Evolutionary conservation across 768 basidiomycete genomes (phyloP).

Genomic region (Grammothele lineata): DNA sequence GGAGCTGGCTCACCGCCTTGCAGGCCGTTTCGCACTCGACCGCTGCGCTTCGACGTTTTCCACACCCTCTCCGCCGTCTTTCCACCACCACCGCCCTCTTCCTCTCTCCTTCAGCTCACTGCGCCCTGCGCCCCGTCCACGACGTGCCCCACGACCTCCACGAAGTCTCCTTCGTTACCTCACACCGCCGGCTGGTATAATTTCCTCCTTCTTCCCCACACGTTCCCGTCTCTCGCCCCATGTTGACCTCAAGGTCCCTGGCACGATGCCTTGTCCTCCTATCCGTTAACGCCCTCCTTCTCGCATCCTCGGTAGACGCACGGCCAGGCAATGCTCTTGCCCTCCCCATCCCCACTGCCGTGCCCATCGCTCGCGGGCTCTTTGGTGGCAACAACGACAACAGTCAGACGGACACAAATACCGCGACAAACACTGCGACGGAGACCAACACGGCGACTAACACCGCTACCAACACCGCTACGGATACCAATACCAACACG

Average conservation of each 20-base stretch:
- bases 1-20: conserved; percentile 18
- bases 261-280: conserved; percentile 26
- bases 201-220: conserved; percentile 4
- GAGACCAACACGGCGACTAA: background rate
- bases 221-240: conserved; percentile 7
- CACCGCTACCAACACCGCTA: background rate
- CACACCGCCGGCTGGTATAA: conserved; percentile 17
- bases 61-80: too few species aligned
- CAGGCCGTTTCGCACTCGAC: conserved; percentile 1
- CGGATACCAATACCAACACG: background rate
- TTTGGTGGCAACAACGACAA: too few species aligned
- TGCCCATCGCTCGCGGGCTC: background rate
- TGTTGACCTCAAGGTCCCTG: conserved; percentile 19
- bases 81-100: conserved; percentile 4
- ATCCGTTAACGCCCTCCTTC: conserved; percentile 23
- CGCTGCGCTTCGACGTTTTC: conserved; percentile 9
- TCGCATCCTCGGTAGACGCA: conserved; percentile 22
- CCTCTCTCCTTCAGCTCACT: conserved; percentile 9
- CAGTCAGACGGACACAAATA: background rate
- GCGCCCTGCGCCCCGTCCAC: conserved; percentile 7
- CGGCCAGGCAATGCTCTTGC: conserved; percentile 13
- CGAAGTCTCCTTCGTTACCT: conserved; percentile 13
- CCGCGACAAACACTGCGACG: background rate
- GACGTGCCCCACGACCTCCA: conserved; percentile 10
- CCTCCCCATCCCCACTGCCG: background rate